These are phyloP conservation scores for Gaultheria prostrata DNA, from an alignment of 148 eudicot species.

Conservation along the genomic window DNA sequence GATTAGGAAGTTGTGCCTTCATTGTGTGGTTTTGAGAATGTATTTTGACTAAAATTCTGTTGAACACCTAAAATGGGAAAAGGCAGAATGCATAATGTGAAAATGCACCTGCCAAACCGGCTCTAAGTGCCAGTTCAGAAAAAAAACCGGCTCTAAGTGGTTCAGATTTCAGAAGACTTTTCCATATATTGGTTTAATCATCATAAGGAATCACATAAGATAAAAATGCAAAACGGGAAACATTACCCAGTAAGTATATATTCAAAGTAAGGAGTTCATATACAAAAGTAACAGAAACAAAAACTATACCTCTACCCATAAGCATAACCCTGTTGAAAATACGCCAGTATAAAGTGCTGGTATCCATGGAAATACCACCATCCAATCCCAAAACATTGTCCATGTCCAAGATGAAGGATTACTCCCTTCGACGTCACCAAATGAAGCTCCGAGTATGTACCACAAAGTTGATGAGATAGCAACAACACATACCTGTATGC, in stretches of 20 bases:
- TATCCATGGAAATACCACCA: slow-evolving; percentile 57
- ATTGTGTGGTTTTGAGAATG: too few relatives aligned
- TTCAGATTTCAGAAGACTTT: background rate
- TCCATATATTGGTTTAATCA: background rate
- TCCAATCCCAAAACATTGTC: slow-evolving; percentile 34
- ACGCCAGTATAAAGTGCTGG: slow-evolving; percentile 71
- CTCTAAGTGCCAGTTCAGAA: too few relatives aligned
- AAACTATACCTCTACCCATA: slow-evolving; percentile 67
- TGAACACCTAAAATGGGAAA: too few relatives aligned
- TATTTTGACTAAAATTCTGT: too few relatives aligned
- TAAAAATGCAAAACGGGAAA: background rate
- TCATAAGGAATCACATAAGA: background rate
- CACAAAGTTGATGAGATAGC: slow-evolving; percentile 51
- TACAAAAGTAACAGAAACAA: background rate
- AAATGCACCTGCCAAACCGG: too few relatives aligned
- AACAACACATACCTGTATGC: slow-evolving; percentile 49
- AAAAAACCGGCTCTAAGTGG: too few relatives aligned
- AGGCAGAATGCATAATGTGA: too few relatives aligned
- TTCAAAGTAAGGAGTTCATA: background rate
- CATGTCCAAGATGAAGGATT: slow-evolving; percentile 50
- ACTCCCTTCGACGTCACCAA: slow-evolving; percentile 24
- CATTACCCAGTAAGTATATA: background rate
- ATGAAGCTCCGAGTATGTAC: slow-evolving; percentile 41
- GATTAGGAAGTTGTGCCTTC: too few relatives aligned
- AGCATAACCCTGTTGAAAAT: slow-evolving; percentile 64